These are phyloP conservation scores for Fulvia fulva DNA, from an alignment of 2,329 filamentous ascomycete genomes.

Conservation along the genomic window DNA sequence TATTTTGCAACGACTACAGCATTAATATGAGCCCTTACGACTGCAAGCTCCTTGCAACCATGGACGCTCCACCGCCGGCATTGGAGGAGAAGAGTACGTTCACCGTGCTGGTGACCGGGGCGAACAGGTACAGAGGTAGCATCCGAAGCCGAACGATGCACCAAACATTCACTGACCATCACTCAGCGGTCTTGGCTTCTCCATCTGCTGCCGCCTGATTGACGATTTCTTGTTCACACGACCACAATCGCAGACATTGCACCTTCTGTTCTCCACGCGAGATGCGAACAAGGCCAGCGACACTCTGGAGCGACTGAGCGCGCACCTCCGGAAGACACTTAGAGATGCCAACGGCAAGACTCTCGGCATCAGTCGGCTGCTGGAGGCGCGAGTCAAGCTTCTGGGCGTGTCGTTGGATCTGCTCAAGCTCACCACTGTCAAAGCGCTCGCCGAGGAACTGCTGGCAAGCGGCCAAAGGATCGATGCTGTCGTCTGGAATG, in stretches of 20 bases:
- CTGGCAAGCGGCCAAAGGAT: slow-evolving; percentile 62
- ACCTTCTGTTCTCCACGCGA: slow-evolving; percentile 81
- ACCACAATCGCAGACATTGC: slow-evolving; percentile 63
- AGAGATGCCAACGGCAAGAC: slow-evolving; percentile 34
- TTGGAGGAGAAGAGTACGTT: slow-evolving; percentile 30
- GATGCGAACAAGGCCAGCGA: slow-evolving; percentile 68
- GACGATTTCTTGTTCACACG: slow-evolving; percentile 78
- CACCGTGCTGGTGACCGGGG: slow-evolving; percentile 72
- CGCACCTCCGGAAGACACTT: slow-evolving; percentile 53
- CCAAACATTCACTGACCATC: neutral
- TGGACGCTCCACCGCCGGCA: neutral
- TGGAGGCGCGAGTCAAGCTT: slow-evolving; percentile 47
- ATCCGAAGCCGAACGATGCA: neutral
- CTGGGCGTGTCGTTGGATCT: slow-evolving; percentile 58
- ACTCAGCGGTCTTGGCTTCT: slow-evolving; percentile 76
- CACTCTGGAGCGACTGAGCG: slow-evolving; percentile 53
- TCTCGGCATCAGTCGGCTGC: slow-evolving; percentile 38
- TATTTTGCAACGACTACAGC: too few species aligned
- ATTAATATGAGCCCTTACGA: too few species aligned
- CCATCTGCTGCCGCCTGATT: slow-evolving; percentile 77
- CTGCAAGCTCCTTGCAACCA: neutral
- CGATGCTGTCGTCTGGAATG: slow-evolving; percentile 79
- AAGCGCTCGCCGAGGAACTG: slow-evolving; percentile 51
- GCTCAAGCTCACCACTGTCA: slow-evolving; percentile 52
- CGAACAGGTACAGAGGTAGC: slow-evolving; percentile 64